These are phyloP conservation scores for Yamadazyma endophytica DNA, from an alignment of 805 yeast genomes.

Conservation along the genomic window DNA sequence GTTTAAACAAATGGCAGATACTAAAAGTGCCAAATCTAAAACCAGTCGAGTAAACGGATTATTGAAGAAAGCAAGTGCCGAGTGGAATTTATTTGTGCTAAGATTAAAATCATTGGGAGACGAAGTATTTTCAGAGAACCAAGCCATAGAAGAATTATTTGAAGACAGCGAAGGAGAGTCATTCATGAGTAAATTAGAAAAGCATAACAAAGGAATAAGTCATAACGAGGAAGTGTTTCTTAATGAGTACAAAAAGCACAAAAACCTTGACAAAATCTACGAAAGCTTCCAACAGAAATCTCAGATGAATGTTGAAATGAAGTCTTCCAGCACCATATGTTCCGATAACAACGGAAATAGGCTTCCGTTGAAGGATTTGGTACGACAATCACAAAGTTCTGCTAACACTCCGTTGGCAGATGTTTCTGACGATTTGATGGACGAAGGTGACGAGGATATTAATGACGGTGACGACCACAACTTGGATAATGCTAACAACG, in stretches of 20 bases:
- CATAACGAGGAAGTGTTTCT: slow-evolving; percentile 29
- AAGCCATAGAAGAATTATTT: slow-evolving; percentile 48
- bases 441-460: slow-evolving; percentile 10
- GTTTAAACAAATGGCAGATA: too few relatives aligned
- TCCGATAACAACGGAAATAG: slow-evolving; percentile 8
- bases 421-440: slow-evolving; percentile 10
- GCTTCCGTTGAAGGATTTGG: slow-evolving; percentile 15
- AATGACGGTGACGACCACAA: slow-evolving; percentile 10
- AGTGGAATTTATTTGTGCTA: slow-evolving; percentile 30
- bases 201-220: slow-evolving; percentile 16
- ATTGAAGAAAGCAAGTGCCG: slow-evolving; percentile 35
- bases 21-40: too few relatives aligned
- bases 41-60: slow-evolving; percentile 11
- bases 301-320: slow-evolving; percentile 8
- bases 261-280: slow-evolving; percentile 29
- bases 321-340: slow-evolving; percentile 9
- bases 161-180: slow-evolving; percentile 32
- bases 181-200: slow-evolving; percentile 18
- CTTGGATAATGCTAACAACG: slow-evolving; percentile 3
- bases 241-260: slow-evolving; percentile 25
- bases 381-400: slow-evolving; percentile 17
- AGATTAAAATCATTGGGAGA: slow-evolving; percentile 43
- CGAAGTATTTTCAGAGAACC: slow-evolving; percentile 46
- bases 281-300: slow-evolving; percentile 15
- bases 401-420: slow-evolving; percentile 2